Conservation (phyloP, 257 asterid genomes). For the Handroanthus guayacan region DNA sequence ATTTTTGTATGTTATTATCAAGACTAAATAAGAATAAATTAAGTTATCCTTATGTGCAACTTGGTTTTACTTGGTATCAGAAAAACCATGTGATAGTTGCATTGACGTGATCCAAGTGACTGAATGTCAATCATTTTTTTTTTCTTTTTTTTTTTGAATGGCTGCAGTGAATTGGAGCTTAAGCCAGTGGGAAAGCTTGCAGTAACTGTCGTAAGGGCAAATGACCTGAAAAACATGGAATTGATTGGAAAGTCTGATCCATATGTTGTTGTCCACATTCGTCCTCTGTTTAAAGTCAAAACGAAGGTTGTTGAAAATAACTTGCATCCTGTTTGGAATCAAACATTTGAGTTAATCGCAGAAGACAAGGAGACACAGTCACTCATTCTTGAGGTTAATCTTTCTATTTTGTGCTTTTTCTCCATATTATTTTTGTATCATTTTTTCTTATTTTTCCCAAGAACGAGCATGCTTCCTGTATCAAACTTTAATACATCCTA, state of each 20-base stretch:
- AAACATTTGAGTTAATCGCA: constrained; percentile 76
- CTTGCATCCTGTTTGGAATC: constrained; percentile 92
- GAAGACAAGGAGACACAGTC: constrained; percentile 99
- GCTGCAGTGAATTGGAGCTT: constrained; percentile 93
- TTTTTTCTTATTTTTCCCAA: constrained; percentile 18
- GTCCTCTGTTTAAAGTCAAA: constrained; percentile 90
- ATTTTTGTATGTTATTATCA: not conserved
- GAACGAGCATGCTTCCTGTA: constrained; percentile 11
- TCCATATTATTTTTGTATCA: constrained; percentile 3
- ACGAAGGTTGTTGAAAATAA: constrained; percentile 89
- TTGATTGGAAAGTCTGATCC: constrained; percentile 98
- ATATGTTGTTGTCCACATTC: constrained; percentile 74
- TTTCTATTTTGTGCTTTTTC: constrained; percentile 28
- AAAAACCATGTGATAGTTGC: not conserved
- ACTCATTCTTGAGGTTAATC: constrained; percentile 77
- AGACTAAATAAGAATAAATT: constrained; percentile 8
- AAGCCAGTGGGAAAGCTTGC: constrained; percentile 93
- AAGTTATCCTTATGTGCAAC: constrained; percentile 2
- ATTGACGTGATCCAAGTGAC: not conserved
- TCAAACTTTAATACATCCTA: not conserved
- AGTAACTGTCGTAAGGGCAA: constrained; percentile 69
- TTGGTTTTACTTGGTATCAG: not conserved
- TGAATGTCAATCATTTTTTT: constrained; percentile 25
- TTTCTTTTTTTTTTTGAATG: constrained; percentile 32
- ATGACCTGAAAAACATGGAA: constrained; percentile 87